These are phyloP conservation scores for Bruguiera sexangula DNA, from an alignment of 345 rosid species.

Conservation along the genomic window DNA sequence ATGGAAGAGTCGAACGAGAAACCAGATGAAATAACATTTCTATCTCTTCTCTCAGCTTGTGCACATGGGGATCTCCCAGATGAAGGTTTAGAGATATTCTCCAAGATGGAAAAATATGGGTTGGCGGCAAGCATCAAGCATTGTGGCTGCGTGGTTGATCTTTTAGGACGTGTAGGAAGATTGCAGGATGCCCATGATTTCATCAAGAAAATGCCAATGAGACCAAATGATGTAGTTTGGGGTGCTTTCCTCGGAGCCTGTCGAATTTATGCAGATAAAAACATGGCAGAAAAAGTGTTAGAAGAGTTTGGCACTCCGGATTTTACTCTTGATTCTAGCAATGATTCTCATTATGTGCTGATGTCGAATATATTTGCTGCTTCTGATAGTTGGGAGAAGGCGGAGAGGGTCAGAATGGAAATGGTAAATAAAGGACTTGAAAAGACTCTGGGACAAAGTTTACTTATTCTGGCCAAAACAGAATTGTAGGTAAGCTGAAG, in stretches of 20 bases:
- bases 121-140: constrained; percentile 49
- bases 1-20: constrained; percentile 48
- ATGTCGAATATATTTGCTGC: constrained; percentile 70
- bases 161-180: constrained; percentile 66
- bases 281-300: constrained; percentile 46
- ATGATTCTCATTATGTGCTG: constrained; percentile 43
- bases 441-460: constrained; percentile 57
- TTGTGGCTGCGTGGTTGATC: constrained; percentile 71
- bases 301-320: constrained; percentile 29
- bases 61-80: constrained; percentile 62
- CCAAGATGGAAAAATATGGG: constrained; percentile 46
- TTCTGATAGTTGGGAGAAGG: constrained; percentile 55
- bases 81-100: constrained; percentile 62
- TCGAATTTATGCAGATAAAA: constrained; percentile 45
- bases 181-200: constrained; percentile 57
- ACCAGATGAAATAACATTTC: constrained; percentile 59
- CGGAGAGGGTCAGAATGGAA: constrained; percentile 47
- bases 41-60: constrained; percentile 62
- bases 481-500: neutral
- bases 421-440: constrained; percentile 43
- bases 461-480: constrained; percentile 27
- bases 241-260: constrained; percentile 78
- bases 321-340: constrained; percentile 19
- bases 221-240: constrained; percentile 64
- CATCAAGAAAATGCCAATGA: constrained; percentile 56